A percentile compares a stretch with the other conserved stretches of the same genome.
Conservation (phyloP, 1,139 yeast genomes). For the Blastobotrys aristatus region DNA sequence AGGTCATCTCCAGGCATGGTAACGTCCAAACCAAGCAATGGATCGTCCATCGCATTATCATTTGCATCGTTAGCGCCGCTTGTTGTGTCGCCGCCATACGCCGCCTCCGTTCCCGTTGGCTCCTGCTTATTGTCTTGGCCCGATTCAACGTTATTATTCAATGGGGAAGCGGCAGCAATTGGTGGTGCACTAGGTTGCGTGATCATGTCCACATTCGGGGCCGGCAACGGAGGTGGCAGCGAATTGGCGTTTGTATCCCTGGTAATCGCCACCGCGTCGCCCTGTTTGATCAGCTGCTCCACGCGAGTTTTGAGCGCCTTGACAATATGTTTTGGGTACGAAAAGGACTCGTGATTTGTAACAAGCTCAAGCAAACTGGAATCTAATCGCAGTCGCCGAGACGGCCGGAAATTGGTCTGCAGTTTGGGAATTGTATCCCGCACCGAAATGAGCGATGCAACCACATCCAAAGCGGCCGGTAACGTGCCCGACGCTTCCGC, state of each 20-base stretch:
- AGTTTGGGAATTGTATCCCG: constrained; percentile 15
- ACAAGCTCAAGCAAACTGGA: constrained; percentile 7
- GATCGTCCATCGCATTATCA: constrained; percentile 6
- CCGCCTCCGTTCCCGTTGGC: not conserved
- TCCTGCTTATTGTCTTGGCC: not conserved
- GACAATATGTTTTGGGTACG: not conserved
- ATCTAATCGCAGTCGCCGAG: constrained; percentile 8
- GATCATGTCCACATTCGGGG: constrained; percentile 5
- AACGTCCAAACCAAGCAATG: constrained; percentile 11
- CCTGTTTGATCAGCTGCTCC: constrained; percentile 11
- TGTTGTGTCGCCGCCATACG: not conserved
- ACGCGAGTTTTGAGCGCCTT: constrained; percentile 6
- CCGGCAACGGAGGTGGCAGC: constrained; percentile 8
- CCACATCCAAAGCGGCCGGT: constrained; percentile 23
- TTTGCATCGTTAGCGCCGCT: not conserved
- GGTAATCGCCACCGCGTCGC: constrained; percentile 5
- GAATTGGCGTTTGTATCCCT: not conserved
- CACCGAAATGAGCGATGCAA: constrained; percentile 18
- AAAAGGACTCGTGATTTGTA: not conserved
- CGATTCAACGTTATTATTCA: not conserved
- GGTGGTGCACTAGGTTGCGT: not conserved
- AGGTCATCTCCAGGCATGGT: constrained; percentile 12
- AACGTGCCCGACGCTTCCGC: constrained; percentile 26
- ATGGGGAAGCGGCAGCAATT: not conserved
- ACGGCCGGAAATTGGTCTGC: constrained; percentile 10